Evolutionary conservation across 371 early-diverging fungal genomes (phyloP).

Genomic region (Apophysomyces ossiformis): DNA sequence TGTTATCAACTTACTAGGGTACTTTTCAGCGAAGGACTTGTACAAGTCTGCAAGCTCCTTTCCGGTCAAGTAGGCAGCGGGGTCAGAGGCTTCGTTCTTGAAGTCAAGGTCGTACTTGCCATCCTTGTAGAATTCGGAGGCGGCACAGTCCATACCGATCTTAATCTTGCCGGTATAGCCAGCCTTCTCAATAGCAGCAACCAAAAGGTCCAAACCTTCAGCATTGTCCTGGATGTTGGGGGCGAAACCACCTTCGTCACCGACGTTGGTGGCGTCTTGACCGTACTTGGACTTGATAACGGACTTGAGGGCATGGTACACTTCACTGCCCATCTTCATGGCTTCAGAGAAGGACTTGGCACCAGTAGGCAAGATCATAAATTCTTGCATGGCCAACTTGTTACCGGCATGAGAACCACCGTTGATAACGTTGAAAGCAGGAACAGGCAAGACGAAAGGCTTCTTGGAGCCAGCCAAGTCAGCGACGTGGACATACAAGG

Average conservation of each 20-base stretch:
- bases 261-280: slow-evolving; percentile 97
- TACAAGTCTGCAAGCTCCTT: slow-evolving; percentile 88
- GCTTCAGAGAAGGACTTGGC: slow-evolving; percentile 93
- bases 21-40: slow-evolving; percentile 81
- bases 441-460: slow-evolving; percentile 93
- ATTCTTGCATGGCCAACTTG: slow-evolving; percentile 99
- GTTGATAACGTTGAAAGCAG: slow-evolving; percentile 99
- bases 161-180: slow-evolving; percentile 94
- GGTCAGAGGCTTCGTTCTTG: slow-evolving; percentile 90
- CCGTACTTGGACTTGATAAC: slow-evolving; percentile 98
- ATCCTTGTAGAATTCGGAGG: slow-evolving; percentile 96
- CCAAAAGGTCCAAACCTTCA: slow-evolving; percentile 96
- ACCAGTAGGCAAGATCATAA: slow-evolving; percentile 99
- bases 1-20: slow-evolving; percentile 69
- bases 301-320: slow-evolving; percentile 93
- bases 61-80: slow-evolving; percentile 73
- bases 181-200: slow-evolving; percentile 87
- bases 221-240: slow-evolving; percentile 98
- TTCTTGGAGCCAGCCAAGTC: slow-evolving; percentile 82
- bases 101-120: slow-evolving; percentile 97
- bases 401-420: slow-evolving; percentile 99
- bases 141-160: slow-evolving; percentile 99
- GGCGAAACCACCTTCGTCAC: slow-evolving; percentile 99
- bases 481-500: slow-evolving; percentile 92
- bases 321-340: slow-evolving; percentile 97